Base-by-base conservation (phyloP, 306 rosid genomes). In the Pueraria montana region DNA sequence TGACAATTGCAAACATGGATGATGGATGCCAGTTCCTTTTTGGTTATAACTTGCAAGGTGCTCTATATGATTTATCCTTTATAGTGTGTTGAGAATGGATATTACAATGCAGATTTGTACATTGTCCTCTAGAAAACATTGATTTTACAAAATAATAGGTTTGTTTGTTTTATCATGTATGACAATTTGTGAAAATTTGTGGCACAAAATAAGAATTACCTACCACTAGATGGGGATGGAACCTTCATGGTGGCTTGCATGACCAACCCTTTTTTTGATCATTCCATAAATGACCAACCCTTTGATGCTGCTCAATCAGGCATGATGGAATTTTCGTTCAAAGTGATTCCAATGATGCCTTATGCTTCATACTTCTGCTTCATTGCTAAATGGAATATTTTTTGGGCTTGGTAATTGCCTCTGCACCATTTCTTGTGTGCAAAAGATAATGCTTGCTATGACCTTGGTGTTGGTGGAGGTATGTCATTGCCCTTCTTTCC, bases 1-100 rank as follows among this genome's bases (percentile, higher is more conserved):
- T 17, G 46, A 70, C 34, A 52, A 55, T 68, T n/a, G 46, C 77
- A 69, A 16, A 32, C 77, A 80, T 66, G 82, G 24, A 78, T 78
- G 8, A n/a, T n/a, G n/a, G n/a, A n/a, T n/a, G n/a, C n/a, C 14
- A 30, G 69, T 68, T 52, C 20, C 36, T 46, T 4, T n/a, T 18
- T 63, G 36, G 20, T 24, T 77, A 66, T 20, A 77, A 27, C 40
- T 4, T 24, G 40, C 42, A 66, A 17, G 27, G 12, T 78, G 45
- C 30, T 9, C 43, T 11, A 38, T 58, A 32, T 70, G 78, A 2
- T 80, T 70, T 63, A 16, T 70, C 48, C 7, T 55, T 23, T 3
- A 23, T 2, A 32, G n/a, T 67, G 3, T 69, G 58, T 68, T 67
- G 32, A 38, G 12, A 24, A 38, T 67, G 23, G 68, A 24, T 52